Base-by-base conservation (phyloP, 2,329 filamentous ascomycete species). In the Talaromyces funiculosus region DNA sequence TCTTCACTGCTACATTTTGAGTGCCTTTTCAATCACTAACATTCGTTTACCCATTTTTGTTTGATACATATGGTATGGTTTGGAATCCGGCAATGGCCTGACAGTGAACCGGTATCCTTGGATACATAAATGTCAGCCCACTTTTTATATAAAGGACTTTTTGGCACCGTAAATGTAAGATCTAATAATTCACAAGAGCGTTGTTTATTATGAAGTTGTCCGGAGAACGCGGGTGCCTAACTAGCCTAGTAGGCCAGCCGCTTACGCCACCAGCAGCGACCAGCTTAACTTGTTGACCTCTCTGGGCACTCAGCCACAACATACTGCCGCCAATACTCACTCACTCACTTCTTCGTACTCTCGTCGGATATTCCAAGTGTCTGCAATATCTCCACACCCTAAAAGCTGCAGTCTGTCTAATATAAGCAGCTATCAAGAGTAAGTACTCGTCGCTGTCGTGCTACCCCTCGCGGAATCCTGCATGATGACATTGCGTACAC, bases 201-300 rank as follows among this genome's bases (percentile, higher is more conserved):
- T 33, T 51, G 47, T 51, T 49, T 49, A 33, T 49, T 33, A 4
- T 12, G 26, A 20, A 31, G n/a, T 51, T 51, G 26, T 20, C 29
- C 18, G 55, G 20, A 57, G 42, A 57, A 57, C 31, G 42, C 42
- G 55, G 55, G 45, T 57, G 55, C 55, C 55, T 57, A 45, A 45
- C n/a, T n/a, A 31, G 29, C 42, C 33, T 37, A 29, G 10, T 33
- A 22, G 24, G 42, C 20, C 54, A 45, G 20, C 55, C 55, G 42
- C 55, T 49, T 49, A 57, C 42, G 42, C 54, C 40, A 47, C 54
- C 18, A 43, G 20, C 35, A 40, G 24, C 35, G n/a, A 26, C 42
- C 42, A 16, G 43, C 12, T 33, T 14, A 8, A 6, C 1, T n/a
- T 12, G 47, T 33, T 51, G 29, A 51, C 29, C 47, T 51, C 45